Evolutionary conservation across 441 rosid species (phyloP), one percentile per base, ranked within the genome.

Genomic region (Pelargonium cotyledonis): DNA sequence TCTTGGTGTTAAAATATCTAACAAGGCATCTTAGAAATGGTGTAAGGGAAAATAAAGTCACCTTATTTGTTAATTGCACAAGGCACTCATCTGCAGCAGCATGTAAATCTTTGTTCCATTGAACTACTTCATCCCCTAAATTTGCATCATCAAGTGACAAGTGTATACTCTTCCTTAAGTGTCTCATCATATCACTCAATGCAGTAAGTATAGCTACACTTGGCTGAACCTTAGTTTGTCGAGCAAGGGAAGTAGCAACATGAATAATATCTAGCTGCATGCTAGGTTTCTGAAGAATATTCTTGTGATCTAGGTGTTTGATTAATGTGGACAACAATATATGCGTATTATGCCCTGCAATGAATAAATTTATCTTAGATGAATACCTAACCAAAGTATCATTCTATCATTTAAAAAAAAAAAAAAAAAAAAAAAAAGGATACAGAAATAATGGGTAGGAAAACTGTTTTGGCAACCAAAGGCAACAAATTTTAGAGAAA

Each of bases 221-320:
- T 58, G 84, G 75, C 76, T 76, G 84, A 79, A 77, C 88, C 82
- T 88, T 91, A 68, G 90, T 90, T 68, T 83, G 86, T 73, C 71
- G 74, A 65, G 82, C 83, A 29, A 95, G 96, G 68, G 77, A 82
- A 60, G 83, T 79, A 69, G 87, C 82, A 69, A 91, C 84, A 57
- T 81, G 80, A 66, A 91, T 80, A 78, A 91, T 83, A 75, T 86
- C 79, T 55, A 81, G 83, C 82, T 87, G 97, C 68, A 80, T 53
- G 73, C 58, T 76, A 53, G 85, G 89, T 75, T 85, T 87, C 73
- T 86, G 88, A 63, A 79, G 73, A 68, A 91, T 84, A 81, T 81
- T 84, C 80, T 82, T 89, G 81, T 91, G 92, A 84, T 91, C 99
- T 88, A 95, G 80, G 85, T 95, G 96, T 89, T 95, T 91, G 82